Conservation (phyloP, 805 yeast species). For the Metschnikowia aberdeeniae region DNA sequence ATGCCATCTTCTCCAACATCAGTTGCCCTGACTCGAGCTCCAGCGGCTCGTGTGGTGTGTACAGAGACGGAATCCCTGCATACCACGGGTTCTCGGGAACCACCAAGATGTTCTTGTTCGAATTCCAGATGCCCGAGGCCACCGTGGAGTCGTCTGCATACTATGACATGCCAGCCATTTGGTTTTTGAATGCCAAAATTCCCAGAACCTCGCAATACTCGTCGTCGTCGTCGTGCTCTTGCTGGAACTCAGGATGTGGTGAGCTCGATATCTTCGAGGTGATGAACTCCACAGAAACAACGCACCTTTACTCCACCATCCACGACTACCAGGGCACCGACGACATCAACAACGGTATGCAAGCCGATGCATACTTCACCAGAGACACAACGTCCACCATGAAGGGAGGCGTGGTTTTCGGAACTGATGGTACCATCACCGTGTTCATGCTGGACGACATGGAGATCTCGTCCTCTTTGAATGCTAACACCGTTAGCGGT, state of each 20-base stretch:
- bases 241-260: constrained; percentile 78
- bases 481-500: constrained; percentile 38
- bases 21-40: constrained; percentile 55
- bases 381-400: constrained; percentile 50
- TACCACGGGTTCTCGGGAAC: constrained; percentile 66
- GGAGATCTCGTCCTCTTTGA: constrained; percentile 42
- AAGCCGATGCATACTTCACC: constrained; percentile 49
- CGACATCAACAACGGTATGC: constrained; percentile 58
- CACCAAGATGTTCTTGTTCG: constrained; percentile 68
- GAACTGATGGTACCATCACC: constrained; percentile 54
- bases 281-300: constrained; percentile 56
- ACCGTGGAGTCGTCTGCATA: constrained; percentile 23
- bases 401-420: constrained; percentile 73
- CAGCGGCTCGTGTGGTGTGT: constrained; percentile 65
- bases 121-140: constrained; percentile 65
- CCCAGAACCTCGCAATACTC: constrained; percentile 75
- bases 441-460: constrained; percentile 58
- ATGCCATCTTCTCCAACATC: constrained; percentile 53
- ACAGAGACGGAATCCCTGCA: constrained; percentile 70
- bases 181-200: constrained; percentile 69
- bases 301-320: constrained; percentile 58
- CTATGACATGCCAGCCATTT: constrained; percentile 71
- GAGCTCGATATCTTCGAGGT: constrained; percentile 76
- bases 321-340: constrained; percentile 75
- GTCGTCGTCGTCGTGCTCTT: constrained; percentile 57